Conservation (phyloP, 768 basidiomycete species). For the Mycena venus region DNA sequence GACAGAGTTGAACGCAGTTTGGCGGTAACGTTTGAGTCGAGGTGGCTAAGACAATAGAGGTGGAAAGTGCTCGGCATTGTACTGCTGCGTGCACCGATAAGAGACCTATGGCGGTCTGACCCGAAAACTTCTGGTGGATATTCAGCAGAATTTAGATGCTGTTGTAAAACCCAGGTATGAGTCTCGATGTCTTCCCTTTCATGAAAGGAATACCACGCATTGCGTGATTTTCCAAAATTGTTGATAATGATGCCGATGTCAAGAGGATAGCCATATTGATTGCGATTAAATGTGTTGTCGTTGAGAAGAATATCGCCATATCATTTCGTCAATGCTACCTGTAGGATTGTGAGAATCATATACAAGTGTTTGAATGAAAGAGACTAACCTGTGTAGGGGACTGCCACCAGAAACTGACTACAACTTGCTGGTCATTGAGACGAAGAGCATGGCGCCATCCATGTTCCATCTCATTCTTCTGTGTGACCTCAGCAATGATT, state of each 20-base stretch:
- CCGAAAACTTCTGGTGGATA: slow-evolving; percentile 34
- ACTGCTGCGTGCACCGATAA: slow-evolving; percentile 33
- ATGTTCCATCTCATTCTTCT: neutral
- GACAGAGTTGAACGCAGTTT: slow-evolving; percentile 36
- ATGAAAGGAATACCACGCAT: slow-evolving; percentile 43
- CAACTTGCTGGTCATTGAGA: slow-evolving; percentile 8
- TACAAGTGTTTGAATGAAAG: too few species aligned
- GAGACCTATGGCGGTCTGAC: slow-evolving; percentile 38
- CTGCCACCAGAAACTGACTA: too few species aligned
- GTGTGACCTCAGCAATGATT: neutral
- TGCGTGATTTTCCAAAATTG: slow-evolving; percentile 9
- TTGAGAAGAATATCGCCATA: slow-evolving; percentile 24
- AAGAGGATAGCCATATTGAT: slow-evolving; percentile 19
- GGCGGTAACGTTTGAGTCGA: slow-evolving; percentile 41
- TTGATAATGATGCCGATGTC: slow-evolving; percentile 19
- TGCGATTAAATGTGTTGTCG: slow-evolving; percentile 17
- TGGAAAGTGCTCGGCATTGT: slow-evolving; percentile 39
- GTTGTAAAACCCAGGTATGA: slow-evolving; percentile 39
- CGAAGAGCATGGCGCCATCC: neutral
- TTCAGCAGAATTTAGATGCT: slow-evolving; percentile 36
- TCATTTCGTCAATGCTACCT: too few species aligned
- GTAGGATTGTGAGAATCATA: too few species aligned
- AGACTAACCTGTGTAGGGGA: neutral
- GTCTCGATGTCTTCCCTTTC: slow-evolving; percentile 34
- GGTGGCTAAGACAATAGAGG: slow-evolving; percentile 47